Base-by-base conservation (phyloP, 2,329 filamentous ascomycete species). In the Zalaria obscura region DNA sequence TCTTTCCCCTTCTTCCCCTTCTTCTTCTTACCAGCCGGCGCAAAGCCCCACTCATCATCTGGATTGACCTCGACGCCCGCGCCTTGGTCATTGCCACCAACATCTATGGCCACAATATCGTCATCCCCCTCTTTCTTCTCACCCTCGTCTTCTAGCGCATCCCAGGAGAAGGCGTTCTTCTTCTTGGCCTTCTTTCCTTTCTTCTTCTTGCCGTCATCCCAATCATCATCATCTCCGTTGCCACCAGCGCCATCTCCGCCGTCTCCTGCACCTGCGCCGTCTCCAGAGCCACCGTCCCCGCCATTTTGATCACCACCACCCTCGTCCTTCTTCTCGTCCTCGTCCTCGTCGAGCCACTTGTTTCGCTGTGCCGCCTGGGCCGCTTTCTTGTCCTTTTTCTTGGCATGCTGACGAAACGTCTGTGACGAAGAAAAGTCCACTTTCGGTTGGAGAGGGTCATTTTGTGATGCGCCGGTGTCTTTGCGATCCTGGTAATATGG, bases 341-440 rank as follows among this genome's bases (percentile, higher is more conserved):
- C 67, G 35, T 69, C 67, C 11, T 69, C 67, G 34, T 63, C 59
- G n/a, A 50, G 58, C 60, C 61, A 66, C 48, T 65, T 65, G 41
- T 49, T 50, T 18, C 18, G 18, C 18, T 18, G 18, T 18, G 18
- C 18, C 33, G 59, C 59, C 42, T 60, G 55, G 8, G 57, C 52
- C 4, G 48, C 60, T 27, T 64, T 56, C 46, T 68, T 67, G 28
- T 61, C 59, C 31, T 65, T 65, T 47, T 68, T 68, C 59, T 80
- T 80, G 44, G 64, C 61, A 52, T 79, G 69, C 40, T 66, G 56
- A 31, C 59, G 61, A 45, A 68, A 51, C 29, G 64, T 60, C 68
- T 75, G 38, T 67, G 71, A 35, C 26, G 68, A 73, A 25, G 64
- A 63, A 44, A 82, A 74, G 52, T 83, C 77, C 39, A 83, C 61